These are phyloP conservation scores for Talaromyces sp. DNA, from an alignment of 2,329 filamentous ascomycete species.

Conservation along the genomic window DNA sequence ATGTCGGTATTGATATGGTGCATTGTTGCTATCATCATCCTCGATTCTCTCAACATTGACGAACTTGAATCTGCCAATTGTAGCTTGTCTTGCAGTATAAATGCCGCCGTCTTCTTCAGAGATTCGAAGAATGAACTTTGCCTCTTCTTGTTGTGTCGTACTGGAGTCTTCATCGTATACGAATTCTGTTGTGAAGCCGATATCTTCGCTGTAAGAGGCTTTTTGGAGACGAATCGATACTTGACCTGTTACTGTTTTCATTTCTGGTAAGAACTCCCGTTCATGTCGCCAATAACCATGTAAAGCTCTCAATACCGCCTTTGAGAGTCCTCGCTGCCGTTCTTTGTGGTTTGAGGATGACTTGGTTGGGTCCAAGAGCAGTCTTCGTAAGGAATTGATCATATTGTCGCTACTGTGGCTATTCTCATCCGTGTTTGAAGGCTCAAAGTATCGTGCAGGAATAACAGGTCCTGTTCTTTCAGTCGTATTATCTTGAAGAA, in stretches of 20 bases:
- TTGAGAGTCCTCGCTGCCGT: conserved; percentile 5
- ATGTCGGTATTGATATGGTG: conserved; percentile 13
- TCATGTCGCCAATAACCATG: conserved; percentile 15
- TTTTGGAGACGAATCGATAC: conserved; percentile 1
- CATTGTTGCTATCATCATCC: neutral
- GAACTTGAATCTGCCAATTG: neutral
- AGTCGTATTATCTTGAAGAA: neutral
- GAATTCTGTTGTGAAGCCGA: neutral
- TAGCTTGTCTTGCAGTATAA: neutral
- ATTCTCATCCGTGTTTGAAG: neutral
- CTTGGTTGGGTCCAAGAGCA: neutral
- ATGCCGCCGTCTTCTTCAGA: neutral
- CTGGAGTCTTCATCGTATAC: neutral
- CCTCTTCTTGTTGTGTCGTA: neutral
- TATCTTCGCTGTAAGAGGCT: neutral
- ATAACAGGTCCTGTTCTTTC: conserved; percentile 15
- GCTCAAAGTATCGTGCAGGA: conserved; percentile 15
- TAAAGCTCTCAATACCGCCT: conserved; percentile 16
- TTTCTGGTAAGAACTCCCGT: conserved; percentile 8
- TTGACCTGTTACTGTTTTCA: neutral
- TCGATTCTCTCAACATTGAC: neutral
- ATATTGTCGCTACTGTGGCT: neutral
- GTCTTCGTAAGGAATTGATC: neutral
- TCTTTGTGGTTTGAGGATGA: neutral
- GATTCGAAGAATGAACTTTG: neutral